phyloP scores from a whole-genome alignment of 192 early-diverging fungal species.

The Entomortierella chlamydospora region DNA sequence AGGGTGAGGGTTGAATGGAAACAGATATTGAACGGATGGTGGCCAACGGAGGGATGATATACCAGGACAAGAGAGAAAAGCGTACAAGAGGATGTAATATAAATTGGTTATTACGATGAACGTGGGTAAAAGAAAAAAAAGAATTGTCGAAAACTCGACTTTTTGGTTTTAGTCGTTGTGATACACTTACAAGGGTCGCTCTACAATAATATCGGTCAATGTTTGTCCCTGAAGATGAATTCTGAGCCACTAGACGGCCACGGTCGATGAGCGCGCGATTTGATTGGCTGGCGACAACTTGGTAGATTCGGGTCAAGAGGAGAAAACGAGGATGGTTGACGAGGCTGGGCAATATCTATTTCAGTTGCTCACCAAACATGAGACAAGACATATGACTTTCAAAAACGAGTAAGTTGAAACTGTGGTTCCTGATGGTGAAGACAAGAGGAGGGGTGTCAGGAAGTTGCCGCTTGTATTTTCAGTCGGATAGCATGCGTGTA shows the following conservation, averaged over 20 bases:
- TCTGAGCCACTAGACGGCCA: constrained; percentile 23
- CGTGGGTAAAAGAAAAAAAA: constrained; percentile 1
- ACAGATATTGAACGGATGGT: too few species aligned
- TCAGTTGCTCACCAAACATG: not conserved
- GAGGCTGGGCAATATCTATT: too few species aligned
- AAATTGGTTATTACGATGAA: too few species aligned
- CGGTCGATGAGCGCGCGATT: constrained; percentile 37
- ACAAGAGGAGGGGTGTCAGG: too few species aligned
- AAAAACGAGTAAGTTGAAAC: too few species aligned
- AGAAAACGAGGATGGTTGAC: too few species aligned
- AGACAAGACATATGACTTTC: not conserved
- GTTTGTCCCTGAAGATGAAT: constrained; percentile 1
- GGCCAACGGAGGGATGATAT: too few species aligned
- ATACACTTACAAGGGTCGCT: not conserved
- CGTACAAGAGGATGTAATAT: not conserved
- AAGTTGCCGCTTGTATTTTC: too few species aligned
- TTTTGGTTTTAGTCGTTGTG: not conserved
- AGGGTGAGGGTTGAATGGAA: too few species aligned
- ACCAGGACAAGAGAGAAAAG: too few species aligned
- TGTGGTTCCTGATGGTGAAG: too few species aligned
- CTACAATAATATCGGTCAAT: not conserved
- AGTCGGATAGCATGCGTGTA: too few species aligned
- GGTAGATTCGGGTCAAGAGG: constrained; percentile 7
- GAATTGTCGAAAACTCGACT: not conserved
- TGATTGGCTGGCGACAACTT: constrained; percentile 26